Percentiles rank a stretch among this genome's conserved stretches.
These are phyloP conservation scores for Cryphonectria radicalis DNA, from an alignment of 2,329 filamentous ascomycete genomes.

Conservation along the genomic window DNA sequence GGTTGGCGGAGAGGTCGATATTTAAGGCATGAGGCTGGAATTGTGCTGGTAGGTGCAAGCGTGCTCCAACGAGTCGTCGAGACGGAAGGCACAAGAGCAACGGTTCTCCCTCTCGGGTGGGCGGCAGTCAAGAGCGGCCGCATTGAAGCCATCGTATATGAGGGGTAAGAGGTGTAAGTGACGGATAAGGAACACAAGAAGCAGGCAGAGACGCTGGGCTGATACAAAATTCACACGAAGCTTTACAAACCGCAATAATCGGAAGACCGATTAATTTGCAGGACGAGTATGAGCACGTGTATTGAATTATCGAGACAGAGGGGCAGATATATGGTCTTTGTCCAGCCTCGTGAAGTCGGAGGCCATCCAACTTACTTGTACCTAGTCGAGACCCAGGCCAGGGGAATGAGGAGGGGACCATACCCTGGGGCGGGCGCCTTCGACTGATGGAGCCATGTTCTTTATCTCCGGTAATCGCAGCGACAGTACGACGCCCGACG, in stretches of 20 bases:
- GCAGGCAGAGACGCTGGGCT: background rate
- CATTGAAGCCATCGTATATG: conserved; percentile 25
- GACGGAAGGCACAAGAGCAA: conserved; percentile 15
- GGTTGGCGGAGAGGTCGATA: conserved; percentile 28
- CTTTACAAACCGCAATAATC: background rate
- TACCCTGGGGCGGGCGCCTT: background rate
- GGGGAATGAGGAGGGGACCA: conserved; percentile 4
- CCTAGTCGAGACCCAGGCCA: background rate
- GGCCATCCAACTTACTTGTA: conserved; percentile 11
- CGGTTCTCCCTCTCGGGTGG: conserved; percentile 7
- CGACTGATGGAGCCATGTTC: conserved; percentile 8
- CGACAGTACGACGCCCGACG: background rate
- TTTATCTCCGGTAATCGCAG: conserved; percentile 31
- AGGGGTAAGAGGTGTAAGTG: background rate
- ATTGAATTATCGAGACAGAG: background rate
- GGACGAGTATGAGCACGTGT: background rate
- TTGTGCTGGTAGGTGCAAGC: conserved; percentile 18
- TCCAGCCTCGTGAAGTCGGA: background rate
- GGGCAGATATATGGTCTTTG: conserved; percentile 1
- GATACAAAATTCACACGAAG: background rate
- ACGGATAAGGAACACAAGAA: background rate
- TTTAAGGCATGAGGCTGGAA: conserved; percentile 23
- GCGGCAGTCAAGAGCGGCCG: conserved; percentile 20
- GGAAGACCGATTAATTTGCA: background rate
- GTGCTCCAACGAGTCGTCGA: conserved; percentile 11